Evolutionary conservation across 1,139 yeast genomes (phyloP).

Genomic region (Lodderomyces metapsilosis): DNA sequence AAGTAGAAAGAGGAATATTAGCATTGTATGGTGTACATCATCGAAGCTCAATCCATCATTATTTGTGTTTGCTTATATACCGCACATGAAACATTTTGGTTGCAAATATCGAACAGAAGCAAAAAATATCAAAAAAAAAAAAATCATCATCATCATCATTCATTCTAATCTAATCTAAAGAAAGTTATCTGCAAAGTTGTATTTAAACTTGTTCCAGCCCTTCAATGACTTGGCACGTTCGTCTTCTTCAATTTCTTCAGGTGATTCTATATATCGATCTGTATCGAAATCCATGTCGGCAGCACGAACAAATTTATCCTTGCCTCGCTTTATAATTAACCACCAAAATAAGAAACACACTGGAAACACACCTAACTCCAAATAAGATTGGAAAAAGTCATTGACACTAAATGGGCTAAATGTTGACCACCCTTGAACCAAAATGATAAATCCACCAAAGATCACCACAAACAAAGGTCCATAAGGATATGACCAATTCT

Average conservation of each 20-base stretch:
- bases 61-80: not conserved
- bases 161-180: constrained; percentile 13
- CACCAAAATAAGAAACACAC: constrained; percentile 37
- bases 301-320: constrained; percentile 45
- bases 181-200: constrained; percentile 29
- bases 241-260: constrained; percentile 45
- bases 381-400: constrained; percentile 35
- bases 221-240: constrained; percentile 38
- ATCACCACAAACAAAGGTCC: constrained; percentile 42
- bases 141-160: not conserved
- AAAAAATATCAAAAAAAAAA: not conserved
- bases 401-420: constrained; percentile 48
- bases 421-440: constrained; percentile 50
- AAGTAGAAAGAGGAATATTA: not conserved
- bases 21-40: not conserved
- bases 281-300: constrained; percentile 65
- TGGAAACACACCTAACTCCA: constrained; percentile 42
- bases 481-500: constrained; percentile 43
- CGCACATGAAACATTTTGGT: not conserved
- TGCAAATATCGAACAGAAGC: constrained; percentile 1
- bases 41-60: not conserved
- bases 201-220: constrained; percentile 46
- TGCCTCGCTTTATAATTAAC: constrained; percentile 47
- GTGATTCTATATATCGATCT: constrained; percentile 52
- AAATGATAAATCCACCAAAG: constrained; percentile 33